Base-by-base conservation (phyloP, 768 basidiomycete genomes). In the Mycena leptocephala region DNA sequence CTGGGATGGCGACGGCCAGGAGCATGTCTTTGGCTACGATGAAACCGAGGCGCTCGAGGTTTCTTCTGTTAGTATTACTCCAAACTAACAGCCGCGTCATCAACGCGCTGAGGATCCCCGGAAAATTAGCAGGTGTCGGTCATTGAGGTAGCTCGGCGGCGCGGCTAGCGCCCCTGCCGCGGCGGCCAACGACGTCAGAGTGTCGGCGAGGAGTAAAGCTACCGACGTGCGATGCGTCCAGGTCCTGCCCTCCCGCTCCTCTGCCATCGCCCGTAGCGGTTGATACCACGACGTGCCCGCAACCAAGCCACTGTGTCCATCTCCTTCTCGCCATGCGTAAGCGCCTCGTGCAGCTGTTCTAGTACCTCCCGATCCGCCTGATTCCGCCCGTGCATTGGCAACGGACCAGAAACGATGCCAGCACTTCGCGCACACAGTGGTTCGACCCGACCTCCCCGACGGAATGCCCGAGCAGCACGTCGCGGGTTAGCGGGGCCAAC, bases 211-310 rank as follows among this genome's bases (percentile, higher is more conserved):
- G 9, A 66, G 48, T 13, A 66, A 66, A 7, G 33, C 33, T 32
- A 66, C 48, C 5, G 46, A 28, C 4, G n/a, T 18, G 65, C 5
- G 4, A n/a, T 37, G 65, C 18, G 20, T 48, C 65, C 65, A 66
- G 14, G 65, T 66, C 32, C 46, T n/a, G 32, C 32, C 46, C 46
- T 51, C 22, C 32, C 18, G 65, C 48, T 66, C 65, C 16, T 43
- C 41, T 32, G 26, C 24, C 24, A 46, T 16, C 7, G 16, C 16
- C 46, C 65, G 43, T 18, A 46, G 65, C 1, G 65, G 65, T 22
- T 66, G 65, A 66, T 66, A 66, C 65, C 46, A 66, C 48, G 48
- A 66, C 30, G 65, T 66, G 3, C 65, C 65, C 33, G 65, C 65
- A 10, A 22, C 16, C 26, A 66, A 24, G 48, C 65, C 8, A 66